A percentile compares a stretch with the other conserved stretches of the same genome.
These are phyloP conservation scores for Mycena maculata DNA, from an alignment of 768 basidiomycete genomes.

Conservation along the genomic window DNA sequence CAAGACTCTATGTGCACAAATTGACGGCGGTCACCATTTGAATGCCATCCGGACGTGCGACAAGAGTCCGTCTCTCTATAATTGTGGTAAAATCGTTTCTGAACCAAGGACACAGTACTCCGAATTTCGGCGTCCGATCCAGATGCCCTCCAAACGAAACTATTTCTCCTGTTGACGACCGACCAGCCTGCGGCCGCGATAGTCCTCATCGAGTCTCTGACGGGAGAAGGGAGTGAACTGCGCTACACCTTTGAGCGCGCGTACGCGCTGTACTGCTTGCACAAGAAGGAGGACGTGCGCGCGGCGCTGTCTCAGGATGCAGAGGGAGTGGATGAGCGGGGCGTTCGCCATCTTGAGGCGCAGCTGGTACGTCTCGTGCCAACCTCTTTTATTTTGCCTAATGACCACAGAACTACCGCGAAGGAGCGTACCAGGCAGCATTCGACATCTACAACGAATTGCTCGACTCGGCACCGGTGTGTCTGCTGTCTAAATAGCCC, in stretches of 20 bases:
- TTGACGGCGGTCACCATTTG: constrained; percentile 87
- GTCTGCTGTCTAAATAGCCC: constrained; percentile 41
- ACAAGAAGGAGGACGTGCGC: constrained; percentile 76
- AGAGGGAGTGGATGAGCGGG: constrained; percentile 65
- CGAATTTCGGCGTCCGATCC: constrained; percentile 70
- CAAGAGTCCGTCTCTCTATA: constrained; percentile 68
- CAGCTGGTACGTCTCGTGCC: constrained; percentile 73
- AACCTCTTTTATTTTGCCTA: background rate
- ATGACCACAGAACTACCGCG: constrained; percentile 75
- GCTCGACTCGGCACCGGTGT: constrained; percentile 80
- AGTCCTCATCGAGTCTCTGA: constrained; percentile 58
- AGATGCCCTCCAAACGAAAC: constrained; percentile 85
- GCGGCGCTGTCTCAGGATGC: constrained; percentile 52
- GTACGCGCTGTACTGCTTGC: constrained; percentile 88
- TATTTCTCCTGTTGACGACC: constrained; percentile 89
- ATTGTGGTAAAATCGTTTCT: constrained; percentile 18
- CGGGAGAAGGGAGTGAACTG: constrained; percentile 34
- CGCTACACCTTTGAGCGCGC: constrained; percentile 70
- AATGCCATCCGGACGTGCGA: constrained; percentile 94
- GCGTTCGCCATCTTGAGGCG: constrained; percentile 83
- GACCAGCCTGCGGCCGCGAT: constrained; percentile 84
- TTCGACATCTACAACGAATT: constrained; percentile 85
- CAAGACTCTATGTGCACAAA: constrained; percentile 85
- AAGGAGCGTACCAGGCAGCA: constrained; percentile 78
- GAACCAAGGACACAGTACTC: constrained; percentile 64